A percentile compares a stretch with the other conserved stretches of the same genome.
phyloP scores from a whole-genome alignment of 1,139 yeast genomes.

The Tardiomyces depauwii region DNA sequence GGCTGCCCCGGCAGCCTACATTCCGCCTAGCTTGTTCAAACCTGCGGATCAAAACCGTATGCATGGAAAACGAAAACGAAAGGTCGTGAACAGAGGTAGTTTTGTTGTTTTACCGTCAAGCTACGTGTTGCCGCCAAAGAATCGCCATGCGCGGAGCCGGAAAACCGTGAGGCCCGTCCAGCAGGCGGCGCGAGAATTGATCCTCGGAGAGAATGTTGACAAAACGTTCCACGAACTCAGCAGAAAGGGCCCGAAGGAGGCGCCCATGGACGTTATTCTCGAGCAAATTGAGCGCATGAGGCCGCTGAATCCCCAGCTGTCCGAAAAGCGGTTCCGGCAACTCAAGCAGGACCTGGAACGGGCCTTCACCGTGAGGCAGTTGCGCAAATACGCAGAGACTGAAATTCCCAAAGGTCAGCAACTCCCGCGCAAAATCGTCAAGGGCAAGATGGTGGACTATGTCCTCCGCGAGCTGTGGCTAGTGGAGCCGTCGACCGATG shows the following conservation, averaged over 20 bases:
- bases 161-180: background rate
- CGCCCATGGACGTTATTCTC: background rate
- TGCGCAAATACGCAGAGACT: background rate
- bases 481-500: constrained; percentile 21
- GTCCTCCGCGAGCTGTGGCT: constrained; percentile 33
- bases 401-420: constrained; percentile 3
- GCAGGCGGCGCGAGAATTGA: background rate
- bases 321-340: background rate
- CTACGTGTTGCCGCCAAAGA: background rate
- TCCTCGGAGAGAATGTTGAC: background rate
- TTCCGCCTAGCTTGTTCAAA: too few relatives aligned
- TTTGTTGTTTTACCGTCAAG: background rate
- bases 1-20: too few relatives aligned
- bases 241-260: background rate
- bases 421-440: constrained; percentile 3
- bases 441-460: constrained; percentile 10
- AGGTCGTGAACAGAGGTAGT: background rate
- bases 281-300: background rate
- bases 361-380: background rate
- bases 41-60: too few relatives aligned
- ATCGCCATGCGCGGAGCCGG: background rate
- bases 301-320: background rate
- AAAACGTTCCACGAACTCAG: background rate
- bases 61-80: background rate
- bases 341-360: background rate